Conservation (phyloP, 106 monocot species). For the Dioscorea zingiberensis region DNA sequence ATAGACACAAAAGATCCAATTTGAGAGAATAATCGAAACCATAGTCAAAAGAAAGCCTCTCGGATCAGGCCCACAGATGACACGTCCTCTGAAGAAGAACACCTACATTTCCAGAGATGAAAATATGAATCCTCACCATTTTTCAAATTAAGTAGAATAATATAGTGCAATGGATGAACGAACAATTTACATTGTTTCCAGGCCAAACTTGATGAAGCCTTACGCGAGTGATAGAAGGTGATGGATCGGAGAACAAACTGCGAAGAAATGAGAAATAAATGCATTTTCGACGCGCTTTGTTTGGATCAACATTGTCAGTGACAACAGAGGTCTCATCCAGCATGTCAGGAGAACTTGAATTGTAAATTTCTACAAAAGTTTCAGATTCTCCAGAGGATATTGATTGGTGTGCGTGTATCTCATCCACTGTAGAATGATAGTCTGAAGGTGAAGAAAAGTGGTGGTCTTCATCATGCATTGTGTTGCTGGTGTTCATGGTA, state of each 20-base stretch:
- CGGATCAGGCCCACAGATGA: conserved; percentile 38
- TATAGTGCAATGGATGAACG: neutral
- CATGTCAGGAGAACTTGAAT: neutral
- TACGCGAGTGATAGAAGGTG: neutral
- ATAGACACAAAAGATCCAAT: conserved; percentile 30
- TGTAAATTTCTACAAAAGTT: neutral
- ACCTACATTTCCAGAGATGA: conserved; percentile 12
- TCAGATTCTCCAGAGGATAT: neutral
- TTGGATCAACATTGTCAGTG: neutral
- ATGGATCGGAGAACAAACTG: neutral
- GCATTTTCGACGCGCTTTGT: neutral
- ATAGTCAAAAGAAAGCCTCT: conserved; percentile 25
- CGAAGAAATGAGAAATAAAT: neutral
- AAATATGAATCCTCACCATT: neutral
- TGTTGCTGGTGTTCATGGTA: too few relatives aligned
- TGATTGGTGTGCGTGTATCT: too few relatives aligned
- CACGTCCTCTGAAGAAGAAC: conserved; percentile 30
- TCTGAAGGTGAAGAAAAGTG: too few relatives aligned
- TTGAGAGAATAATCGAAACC: conserved; percentile 19
- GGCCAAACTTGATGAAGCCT: conserved; percentile 39
- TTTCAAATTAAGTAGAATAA: neutral
- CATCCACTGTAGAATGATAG: too few relatives aligned
- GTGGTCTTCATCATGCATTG: too few relatives aligned
- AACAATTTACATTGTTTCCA: conserved; percentile 23
- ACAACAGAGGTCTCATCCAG: neutral